Conservation (phyloP, 1,284 basidiomycete genomes). For the Inonotus obliquus region DNA sequence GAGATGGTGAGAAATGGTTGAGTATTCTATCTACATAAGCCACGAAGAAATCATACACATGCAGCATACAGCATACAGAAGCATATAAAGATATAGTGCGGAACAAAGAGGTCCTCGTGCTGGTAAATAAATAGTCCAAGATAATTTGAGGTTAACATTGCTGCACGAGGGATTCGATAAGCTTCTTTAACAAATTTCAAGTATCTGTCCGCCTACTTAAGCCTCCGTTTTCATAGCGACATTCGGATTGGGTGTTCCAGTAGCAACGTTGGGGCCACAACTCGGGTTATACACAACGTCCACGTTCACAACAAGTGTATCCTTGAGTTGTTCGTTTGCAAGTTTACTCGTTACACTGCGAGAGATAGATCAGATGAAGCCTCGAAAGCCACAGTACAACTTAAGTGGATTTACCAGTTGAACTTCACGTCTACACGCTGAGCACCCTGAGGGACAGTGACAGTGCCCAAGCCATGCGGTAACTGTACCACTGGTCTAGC, state of each 20-base stretch:
- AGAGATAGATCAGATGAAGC: not conserved
- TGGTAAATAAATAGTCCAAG: too few relatives aligned
- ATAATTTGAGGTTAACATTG: not conserved
- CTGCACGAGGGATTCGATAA: not conserved
- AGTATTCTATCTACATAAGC: too few relatives aligned
- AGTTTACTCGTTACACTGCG: not conserved
- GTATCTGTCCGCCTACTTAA: not conserved
- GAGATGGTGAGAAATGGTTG: too few relatives aligned
- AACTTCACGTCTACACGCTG: constrained; percentile 5
- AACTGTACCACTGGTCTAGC: not conserved
- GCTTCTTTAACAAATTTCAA: not conserved
- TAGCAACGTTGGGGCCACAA: not conserved
- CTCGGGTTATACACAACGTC: not conserved
- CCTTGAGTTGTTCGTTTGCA: not conserved
- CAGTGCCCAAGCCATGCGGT: not conserved
- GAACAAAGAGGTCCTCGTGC: too few relatives aligned
- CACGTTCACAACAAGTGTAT: constrained; percentile 4
- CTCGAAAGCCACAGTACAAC: not conserved
- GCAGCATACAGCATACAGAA: too few relatives aligned
- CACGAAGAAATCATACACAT: too few relatives aligned
- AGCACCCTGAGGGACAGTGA: not conserved
- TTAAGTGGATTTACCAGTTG: not conserved
- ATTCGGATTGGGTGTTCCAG: not conserved
- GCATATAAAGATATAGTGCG: not conserved
- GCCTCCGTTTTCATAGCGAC: not conserved